phyloP scores from a whole-genome alignment of 164 flowering plant genomes.

The Saururus chinensis region DNA sequence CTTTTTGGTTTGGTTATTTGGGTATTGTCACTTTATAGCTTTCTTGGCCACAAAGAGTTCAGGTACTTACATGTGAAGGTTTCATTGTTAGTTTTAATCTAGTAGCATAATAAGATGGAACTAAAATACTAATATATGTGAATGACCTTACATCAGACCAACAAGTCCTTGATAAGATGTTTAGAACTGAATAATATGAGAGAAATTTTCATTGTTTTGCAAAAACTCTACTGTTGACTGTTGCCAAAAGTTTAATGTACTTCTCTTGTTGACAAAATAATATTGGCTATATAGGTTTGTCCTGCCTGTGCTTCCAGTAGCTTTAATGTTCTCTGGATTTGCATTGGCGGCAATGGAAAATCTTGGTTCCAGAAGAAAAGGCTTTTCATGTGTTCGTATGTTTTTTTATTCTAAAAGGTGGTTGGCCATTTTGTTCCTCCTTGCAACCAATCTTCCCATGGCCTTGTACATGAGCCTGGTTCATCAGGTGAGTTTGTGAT shows the following conservation, averaged over 20 bases:
- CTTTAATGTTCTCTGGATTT: slow-evolving; percentile 79
- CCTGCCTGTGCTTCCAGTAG: slow-evolving; percentile 82
- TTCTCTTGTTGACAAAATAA: background rate
- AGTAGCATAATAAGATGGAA: too few relatives aligned
- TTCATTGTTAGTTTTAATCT: too few relatives aligned
- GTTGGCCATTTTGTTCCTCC: slow-evolving; percentile 45
- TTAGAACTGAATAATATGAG: background rate
- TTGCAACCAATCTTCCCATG: slow-evolving; percentile 82
- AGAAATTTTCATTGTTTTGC: background rate
- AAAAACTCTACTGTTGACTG: background rate
- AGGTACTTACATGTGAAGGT: slow-evolving; percentile 31
- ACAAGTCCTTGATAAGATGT: too few relatives aligned
- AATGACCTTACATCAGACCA: too few relatives aligned
- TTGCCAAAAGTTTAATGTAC: too few relatives aligned
- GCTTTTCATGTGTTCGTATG: slow-evolving; percentile 9
- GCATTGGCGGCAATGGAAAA: slow-evolving; percentile 37
- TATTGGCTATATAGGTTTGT: slow-evolving; percentile 59
- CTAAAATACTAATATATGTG: too few relatives aligned
- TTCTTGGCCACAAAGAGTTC: slow-evolving; percentile 94
- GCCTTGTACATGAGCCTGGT: slow-evolving; percentile 82
- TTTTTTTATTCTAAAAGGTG: slow-evolving; percentile 25
- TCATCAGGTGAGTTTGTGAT: slow-evolving; percentile 59
- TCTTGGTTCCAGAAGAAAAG: slow-evolving; percentile 17
- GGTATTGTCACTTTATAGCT: slow-evolving; percentile 72
- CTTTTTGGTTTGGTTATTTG: slow-evolving; percentile 64